phyloP scores from a whole-genome alignment of 1,284 basidiomycete species.

The Ustilago lituana region DNA sequence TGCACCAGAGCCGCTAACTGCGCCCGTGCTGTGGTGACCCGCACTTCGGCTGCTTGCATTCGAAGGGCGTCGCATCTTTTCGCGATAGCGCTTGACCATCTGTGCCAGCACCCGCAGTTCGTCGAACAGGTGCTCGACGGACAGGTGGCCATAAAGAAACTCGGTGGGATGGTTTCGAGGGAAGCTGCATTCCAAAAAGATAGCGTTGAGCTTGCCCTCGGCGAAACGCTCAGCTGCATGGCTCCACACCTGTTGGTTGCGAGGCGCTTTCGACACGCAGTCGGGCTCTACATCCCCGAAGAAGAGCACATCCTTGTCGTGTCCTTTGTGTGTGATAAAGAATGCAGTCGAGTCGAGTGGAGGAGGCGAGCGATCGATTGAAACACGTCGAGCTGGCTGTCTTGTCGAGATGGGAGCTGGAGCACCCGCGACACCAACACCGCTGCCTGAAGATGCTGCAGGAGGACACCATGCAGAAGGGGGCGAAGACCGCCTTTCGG shows the following conservation, averaged over 20 bases:
- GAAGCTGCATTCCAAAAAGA: constrained; percentile 65
- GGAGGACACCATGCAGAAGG: constrained; percentile 36
- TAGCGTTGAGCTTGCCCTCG: constrained; percentile 50
- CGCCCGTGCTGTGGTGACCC: background rate
- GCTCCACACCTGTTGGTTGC: constrained; percentile 58
- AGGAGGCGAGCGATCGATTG: constrained; percentile 45
- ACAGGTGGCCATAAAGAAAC: constrained; percentile 61
- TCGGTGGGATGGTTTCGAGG: constrained; percentile 52
- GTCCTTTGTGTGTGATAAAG: constrained; percentile 58
- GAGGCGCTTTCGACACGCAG: constrained; percentile 47
- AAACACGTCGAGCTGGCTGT: constrained; percentile 38
- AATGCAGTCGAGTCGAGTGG: constrained; percentile 62
- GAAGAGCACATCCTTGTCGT: constrained; percentile 62
- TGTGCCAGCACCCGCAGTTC: constrained; percentile 55
- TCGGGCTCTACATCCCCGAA: constrained; percentile 66
- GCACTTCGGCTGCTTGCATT: constrained; percentile 24
- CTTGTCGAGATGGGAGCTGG: constrained; percentile 1
- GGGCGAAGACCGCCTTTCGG: constrained; percentile 37
- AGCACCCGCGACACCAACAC: background rate
- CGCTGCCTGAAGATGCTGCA: constrained; percentile 4
- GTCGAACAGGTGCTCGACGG: constrained; percentile 55
- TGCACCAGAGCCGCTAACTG: background rate
- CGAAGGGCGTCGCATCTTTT: constrained; percentile 21
- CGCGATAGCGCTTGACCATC: constrained; percentile 44
- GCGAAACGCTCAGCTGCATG: constrained; percentile 55